Conservation (phyloP, 352 stramenopile genomes). For the Lagenidium giganteum region DNA sequence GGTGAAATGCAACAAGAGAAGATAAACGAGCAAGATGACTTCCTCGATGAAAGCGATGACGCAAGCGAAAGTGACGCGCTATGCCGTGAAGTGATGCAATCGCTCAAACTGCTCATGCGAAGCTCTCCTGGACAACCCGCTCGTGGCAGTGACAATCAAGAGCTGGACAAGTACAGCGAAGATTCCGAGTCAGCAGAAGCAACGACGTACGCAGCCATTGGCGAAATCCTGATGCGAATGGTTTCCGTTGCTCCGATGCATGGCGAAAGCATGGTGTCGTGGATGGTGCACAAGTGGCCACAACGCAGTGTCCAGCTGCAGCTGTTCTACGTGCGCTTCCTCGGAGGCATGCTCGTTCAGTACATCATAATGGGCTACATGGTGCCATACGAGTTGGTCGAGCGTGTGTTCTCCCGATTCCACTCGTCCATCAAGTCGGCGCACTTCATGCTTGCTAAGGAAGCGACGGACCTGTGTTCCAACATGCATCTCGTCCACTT, state of each 20-base stretch:
- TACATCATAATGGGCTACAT: conserved; percentile 56
- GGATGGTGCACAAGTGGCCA: conserved; percentile 74
- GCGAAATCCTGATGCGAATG: conserved; percentile 58
- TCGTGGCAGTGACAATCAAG: conserved; percentile 39
- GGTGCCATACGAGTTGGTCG: conserved; percentile 40
- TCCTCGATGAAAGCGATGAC: conserved; percentile 28
- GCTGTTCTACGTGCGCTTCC: conserved; percentile 72
- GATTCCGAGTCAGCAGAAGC: conserved; percentile 58
- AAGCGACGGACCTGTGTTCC: conserved; percentile 53
- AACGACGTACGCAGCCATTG: conserved; percentile 53
- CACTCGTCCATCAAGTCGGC: conserved; percentile 49
- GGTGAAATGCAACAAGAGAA: conserved; percentile 33
- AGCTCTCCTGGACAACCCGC: conserved; percentile 32
- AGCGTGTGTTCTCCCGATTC: conserved; percentile 44
- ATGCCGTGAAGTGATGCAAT: conserved; percentile 40
- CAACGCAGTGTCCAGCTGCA: conserved; percentile 66
- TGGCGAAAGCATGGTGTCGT: conserved; percentile 52
- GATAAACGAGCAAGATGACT: conserved; percentile 26
- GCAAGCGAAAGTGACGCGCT: conserved; percentile 29
- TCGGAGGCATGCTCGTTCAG: conserved; percentile 44
- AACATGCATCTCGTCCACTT: conserved; percentile 69
- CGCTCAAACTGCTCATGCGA: conserved; percentile 48
- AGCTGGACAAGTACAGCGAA: conserved; percentile 62
- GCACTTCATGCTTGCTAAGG: conserved; percentile 70
- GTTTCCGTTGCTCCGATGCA: conserved; percentile 54